These are phyloP conservation scores for Melocanna baccifera DNA, from an alignment of 176 grass and related monocot genomes.

Conservation along the genomic window DNA sequence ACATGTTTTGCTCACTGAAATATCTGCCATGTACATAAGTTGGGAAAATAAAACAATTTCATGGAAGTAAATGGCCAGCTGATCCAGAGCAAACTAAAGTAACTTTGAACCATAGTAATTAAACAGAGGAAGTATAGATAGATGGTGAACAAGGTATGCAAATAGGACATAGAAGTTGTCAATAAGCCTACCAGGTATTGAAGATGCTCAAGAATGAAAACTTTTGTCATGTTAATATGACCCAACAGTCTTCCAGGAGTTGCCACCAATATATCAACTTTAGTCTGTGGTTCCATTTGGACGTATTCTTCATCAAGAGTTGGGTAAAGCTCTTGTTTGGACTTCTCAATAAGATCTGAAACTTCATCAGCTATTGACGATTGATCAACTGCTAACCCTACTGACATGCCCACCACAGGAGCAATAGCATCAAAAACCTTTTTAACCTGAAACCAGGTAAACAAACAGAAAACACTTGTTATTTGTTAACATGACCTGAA, in stretches of 20 bases:
- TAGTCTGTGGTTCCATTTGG: slow-evolving; percentile 70
- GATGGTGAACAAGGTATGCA: too few relatives aligned
- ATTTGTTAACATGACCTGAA: background rate
- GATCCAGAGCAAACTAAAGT: too few relatives aligned
- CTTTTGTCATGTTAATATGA: slow-evolving; percentile 92
- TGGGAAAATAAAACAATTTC: too few relatives aligned
- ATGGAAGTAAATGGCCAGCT: too few relatives aligned
- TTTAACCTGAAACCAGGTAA: slow-evolving; percentile 68
- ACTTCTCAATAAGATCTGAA: slow-evolving; percentile 54
- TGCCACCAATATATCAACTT: slow-evolving; percentile 91
- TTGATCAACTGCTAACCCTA: slow-evolving; percentile 85
- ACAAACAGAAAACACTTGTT: background rate
- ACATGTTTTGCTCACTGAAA: too few relatives aligned
- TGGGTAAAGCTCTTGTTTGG: slow-evolving; percentile 57
- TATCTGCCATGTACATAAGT: too few relatives aligned
- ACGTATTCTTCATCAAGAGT: slow-evolving; percentile 63
- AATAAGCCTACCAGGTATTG: too few relatives aligned
- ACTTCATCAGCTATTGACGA: slow-evolving; percentile 89
- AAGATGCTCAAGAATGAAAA: too few relatives aligned
- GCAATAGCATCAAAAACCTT: slow-evolving; percentile 90
- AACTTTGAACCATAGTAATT: too few relatives aligned
- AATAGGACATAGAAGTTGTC: too few relatives aligned
- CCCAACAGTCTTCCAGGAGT: slow-evolving; percentile 97
- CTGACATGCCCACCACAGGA: slow-evolving; percentile 65
- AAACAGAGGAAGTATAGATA: too few relatives aligned